phyloP scores from a whole-genome alignment of 805 yeast species.

The Saccharomycodes ludwigii region DNA sequence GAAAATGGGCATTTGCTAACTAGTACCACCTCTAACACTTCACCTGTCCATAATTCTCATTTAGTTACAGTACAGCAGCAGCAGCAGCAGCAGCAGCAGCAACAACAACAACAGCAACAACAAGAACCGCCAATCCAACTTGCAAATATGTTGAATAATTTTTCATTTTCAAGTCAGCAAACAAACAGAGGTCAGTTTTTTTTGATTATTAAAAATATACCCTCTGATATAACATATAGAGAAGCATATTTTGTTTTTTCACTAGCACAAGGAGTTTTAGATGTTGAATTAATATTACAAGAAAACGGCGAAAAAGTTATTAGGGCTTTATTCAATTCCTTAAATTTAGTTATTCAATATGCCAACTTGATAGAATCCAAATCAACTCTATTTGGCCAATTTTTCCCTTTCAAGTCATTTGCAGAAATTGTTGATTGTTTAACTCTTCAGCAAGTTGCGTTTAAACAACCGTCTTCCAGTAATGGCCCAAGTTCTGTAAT shows the following conservation, averaged over 20 bases:
- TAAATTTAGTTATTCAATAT: slow-evolving; percentile 32
- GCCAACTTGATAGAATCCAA: slow-evolving; percentile 29
- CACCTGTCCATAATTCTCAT: no score
- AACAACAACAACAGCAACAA: no score
- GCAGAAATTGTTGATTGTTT: slow-evolving; percentile 30
- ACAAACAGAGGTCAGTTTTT: slow-evolving; percentile 16
- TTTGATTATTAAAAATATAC: slow-evolving; percentile 43
- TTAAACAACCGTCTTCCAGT: slow-evolving; percentile 8
- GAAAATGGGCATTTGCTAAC: no score
- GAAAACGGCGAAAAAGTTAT: slow-evolving; percentile 17
- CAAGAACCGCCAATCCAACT: no score
- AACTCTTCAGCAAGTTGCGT: slow-evolving; percentile 18
- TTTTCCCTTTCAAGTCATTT: slow-evolving; percentile 26
- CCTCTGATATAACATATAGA: slow-evolving; percentile 49
- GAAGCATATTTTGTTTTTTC: slow-evolving; percentile 61
- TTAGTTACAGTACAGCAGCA: no score
- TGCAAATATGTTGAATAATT: no score
- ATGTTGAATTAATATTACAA: slow-evolving; percentile 33
- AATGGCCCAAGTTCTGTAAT: slow-evolving; percentile 9
- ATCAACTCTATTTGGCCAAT: slow-evolving; percentile 36
- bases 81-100: no score
- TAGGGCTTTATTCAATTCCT: slow-evolving; percentile 33
- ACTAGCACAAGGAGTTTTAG: slow-evolving; percentile 49
- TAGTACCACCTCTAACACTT: no score
- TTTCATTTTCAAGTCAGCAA: no score